These are phyloP conservation scores for Saccharomycopsis guyanensis DNA, from an alignment of 805 yeast genomes.

Conservation along the genomic window DNA sequence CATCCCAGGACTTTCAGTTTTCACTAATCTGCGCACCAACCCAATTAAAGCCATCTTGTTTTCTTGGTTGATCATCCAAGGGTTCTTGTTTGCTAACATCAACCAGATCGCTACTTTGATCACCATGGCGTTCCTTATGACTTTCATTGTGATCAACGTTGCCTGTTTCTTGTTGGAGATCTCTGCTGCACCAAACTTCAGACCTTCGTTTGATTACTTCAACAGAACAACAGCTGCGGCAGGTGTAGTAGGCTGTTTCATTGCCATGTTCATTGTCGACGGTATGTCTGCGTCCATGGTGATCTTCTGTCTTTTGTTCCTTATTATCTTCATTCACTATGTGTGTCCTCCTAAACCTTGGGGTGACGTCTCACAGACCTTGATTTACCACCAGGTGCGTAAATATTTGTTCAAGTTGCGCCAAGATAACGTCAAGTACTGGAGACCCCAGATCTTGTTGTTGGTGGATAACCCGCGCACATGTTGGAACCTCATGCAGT, in stretches of 20 bases:
- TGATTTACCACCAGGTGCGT: constrained; percentile 94
- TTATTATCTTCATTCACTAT: constrained; percentile 79
- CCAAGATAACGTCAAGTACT: constrained; percentile 91
- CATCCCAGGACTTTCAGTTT: constrained; percentile 66
- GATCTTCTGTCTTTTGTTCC: constrained; percentile 51
- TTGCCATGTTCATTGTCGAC: constrained; percentile 93
- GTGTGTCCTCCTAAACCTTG: constrained; percentile 91
- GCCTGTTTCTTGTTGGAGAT: constrained; percentile 86
- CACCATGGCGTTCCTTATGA: constrained; percentile 95
- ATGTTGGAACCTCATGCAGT: constrained; percentile 83
- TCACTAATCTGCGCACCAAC: constrained; percentile 43
- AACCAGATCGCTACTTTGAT: constrained; percentile 92
- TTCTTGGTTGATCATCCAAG: constrained; percentile 79
- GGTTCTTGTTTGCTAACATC: constrained; percentile 81
- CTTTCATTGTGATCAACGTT: constrained; percentile 86
- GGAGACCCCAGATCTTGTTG: constrained; percentile 93
- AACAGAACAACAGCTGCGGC: constrained; percentile 70
- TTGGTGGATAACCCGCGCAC: constrained; percentile 89
- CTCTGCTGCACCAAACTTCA: constrained; percentile 95
- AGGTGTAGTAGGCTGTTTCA: constrained; percentile 62
- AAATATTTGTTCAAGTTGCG: constrained; percentile 76
- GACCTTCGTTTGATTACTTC: constrained; percentile 91
- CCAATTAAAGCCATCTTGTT: constrained; percentile 60
- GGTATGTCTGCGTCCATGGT: constrained; percentile 80
- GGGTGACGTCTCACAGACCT: constrained; percentile 96